phyloP scores from a whole-genome alignment of 2,329 filamentous ascomycete genomes.

The Pseudogymnoascus sp. region DNA sequence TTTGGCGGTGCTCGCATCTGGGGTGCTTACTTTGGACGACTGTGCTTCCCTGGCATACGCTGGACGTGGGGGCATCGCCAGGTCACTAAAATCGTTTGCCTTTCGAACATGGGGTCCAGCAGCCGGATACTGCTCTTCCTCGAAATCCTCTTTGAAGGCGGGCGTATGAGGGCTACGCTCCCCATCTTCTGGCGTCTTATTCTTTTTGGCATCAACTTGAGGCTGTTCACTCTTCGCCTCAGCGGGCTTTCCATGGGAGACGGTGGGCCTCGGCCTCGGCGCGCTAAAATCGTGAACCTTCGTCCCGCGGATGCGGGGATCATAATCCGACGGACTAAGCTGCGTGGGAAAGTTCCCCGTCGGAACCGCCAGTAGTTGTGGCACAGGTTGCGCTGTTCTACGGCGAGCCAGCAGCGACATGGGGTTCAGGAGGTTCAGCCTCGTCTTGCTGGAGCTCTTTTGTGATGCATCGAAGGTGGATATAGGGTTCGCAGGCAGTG shows the following conservation, averaged over 20 bases:
- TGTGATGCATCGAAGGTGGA: conserved; percentile 24
- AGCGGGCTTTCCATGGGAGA: conserved; percentile 25
- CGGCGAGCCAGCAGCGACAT: conserved; percentile 33
- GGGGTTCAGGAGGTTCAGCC: conserved; percentile 34
- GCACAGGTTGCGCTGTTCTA: conserved; percentile 29
- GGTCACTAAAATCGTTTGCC: conserved; percentile 29
- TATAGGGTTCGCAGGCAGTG: neutral
- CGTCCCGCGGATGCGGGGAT: conserved; percentile 59
- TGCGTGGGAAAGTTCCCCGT: conserved; percentile 28
- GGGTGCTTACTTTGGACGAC: conserved; percentile 18
- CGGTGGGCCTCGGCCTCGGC: conserved; percentile 43
- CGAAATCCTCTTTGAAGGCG: conserved; percentile 50
- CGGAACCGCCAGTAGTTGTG: conserved; percentile 25
- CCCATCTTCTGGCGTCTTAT: conserved; percentile 13
- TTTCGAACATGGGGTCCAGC: conserved; percentile 31
- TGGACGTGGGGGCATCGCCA: conserved; percentile 24
- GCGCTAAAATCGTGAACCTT: conserved; percentile 61
- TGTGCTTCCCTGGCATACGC: conserved; percentile 25
- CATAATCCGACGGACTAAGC: conserved; percentile 37
- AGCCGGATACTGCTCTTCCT: conserved; percentile 39
- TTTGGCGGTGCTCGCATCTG: neutral
- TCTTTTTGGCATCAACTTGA: conserved; percentile 7
- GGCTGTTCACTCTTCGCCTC: neutral
- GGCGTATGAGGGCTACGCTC: conserved; percentile 39
- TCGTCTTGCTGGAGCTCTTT: conserved; percentile 25